phyloP scores from a whole-genome alignment of 306 rosid species.

The Acacia melanoxylon region DNA sequence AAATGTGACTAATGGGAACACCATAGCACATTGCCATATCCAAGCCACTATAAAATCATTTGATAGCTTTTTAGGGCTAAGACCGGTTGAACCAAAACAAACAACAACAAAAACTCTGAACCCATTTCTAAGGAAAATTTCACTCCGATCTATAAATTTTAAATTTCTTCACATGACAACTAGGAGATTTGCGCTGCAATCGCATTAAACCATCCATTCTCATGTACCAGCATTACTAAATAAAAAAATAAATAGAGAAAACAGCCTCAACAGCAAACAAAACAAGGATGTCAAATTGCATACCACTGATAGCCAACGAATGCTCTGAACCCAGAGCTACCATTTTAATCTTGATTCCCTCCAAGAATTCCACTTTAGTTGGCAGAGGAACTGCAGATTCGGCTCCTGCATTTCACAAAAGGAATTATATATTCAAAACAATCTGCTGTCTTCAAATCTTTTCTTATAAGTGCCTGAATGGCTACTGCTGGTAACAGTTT shows the following conservation, averaged over 20 bases:
- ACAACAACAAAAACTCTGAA: background rate
- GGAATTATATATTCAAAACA: slow-evolving; percentile 24
- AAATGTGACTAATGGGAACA: background rate
- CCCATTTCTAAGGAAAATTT: slow-evolving; percentile 10
- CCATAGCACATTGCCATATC: background rate
- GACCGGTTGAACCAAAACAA: background rate
- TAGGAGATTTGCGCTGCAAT: background rate
- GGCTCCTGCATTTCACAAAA: slow-evolving; percentile 54
- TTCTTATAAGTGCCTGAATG: slow-evolving; percentile 12
- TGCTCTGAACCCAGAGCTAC: slow-evolving; percentile 89
- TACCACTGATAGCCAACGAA: slow-evolving; percentile 85
- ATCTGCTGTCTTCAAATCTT: slow-evolving; percentile 4
- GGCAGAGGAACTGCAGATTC: slow-evolving; percentile 61
- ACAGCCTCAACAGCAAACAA: slow-evolving; percentile 5
- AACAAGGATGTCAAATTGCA: slow-evolving; percentile 28
- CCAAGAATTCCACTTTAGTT: slow-evolving; percentile 81
- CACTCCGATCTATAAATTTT: background rate
- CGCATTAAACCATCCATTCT: slow-evolving; percentile 21
- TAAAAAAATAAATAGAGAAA: background rate
- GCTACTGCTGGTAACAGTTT: slow-evolving; percentile 12
- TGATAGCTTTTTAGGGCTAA: background rate
- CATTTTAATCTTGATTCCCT: slow-evolving; percentile 72
- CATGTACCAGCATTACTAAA: slow-evolving; percentile 16
- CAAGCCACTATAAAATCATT: background rate
- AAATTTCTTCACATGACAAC: background rate